Evolutionary conservation across 257 asterid genomes (phyloP), one percentile per base, ranked within the genome.

Genomic region (Catharanthus roseus): DNA sequence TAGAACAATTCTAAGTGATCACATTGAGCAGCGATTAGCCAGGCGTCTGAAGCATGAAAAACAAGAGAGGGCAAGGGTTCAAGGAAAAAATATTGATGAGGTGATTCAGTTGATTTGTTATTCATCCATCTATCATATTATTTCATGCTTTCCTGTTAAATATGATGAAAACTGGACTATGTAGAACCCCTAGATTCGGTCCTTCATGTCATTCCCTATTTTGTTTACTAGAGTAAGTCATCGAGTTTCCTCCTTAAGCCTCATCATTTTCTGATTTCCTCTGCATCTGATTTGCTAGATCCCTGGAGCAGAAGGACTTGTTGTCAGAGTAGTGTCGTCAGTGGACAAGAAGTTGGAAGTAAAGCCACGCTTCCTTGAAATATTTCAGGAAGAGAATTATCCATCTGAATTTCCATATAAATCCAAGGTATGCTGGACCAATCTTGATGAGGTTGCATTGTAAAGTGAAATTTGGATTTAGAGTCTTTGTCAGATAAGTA

Each of bases 311-410:
- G 97, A 93, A 67, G 91, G 92, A 68, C 99, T 93, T 77, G 97
- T 93, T 69, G 89, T 93, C 15, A 80, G 99, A 83, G 96, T 93
- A 70, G 99, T 93, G 28, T 93, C 97, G 65, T 93, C 99, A 55
- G 97, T 93, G 81, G 97, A 93, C 92, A 93, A 89, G 81, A 93
- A 91, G 80, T 81, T 91, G 88, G 99, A 93, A 73, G 99, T 93
- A 5, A 93, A 93, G 58, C 86, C 96, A 49, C 96, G 96, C 47
- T 93, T 93, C 85, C 96, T 85, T 77, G 97, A 93, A 60, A 91
- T 91, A 66, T 89, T 93, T 74, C 91, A 82, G 76, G 99, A 88
- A 80, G 93, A 91, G 75, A 91, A 91, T 80, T 91, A 86, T 85
- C 96, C 99, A 4, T 61, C 79, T 12, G 99, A 89, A 74, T 91